Evolutionary conservation across 345 rosid species (phyloP).

Genomic region (Eutrema heterophyllum): DNA sequence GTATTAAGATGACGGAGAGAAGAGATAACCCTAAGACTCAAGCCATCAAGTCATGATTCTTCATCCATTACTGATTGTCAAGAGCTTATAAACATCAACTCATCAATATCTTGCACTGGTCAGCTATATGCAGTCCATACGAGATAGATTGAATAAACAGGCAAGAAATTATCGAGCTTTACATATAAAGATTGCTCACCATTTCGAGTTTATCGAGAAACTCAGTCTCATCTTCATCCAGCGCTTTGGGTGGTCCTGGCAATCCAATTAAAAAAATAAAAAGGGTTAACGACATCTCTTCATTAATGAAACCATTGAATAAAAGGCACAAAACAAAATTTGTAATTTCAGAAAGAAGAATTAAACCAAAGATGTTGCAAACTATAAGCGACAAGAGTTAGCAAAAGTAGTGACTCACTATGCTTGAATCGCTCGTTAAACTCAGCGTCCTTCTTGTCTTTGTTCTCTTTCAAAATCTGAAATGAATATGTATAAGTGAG

Average conservation of each 20-base stretch:
- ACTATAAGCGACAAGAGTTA: neutral
- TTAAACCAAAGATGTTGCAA: neutral
- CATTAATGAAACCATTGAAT: neutral
- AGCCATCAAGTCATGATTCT: neutral
- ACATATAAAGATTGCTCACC: conserved; percentile 41
- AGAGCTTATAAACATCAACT: neutral
- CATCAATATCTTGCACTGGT: neutral
- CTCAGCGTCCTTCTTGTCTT: conserved; percentile 93
- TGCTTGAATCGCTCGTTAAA: conserved; percentile 96
- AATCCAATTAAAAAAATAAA: neutral
- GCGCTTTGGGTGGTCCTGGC: conserved; percentile 92
- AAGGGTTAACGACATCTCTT: neutral
- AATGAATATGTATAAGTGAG: neutral
- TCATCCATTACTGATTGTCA: neutral
- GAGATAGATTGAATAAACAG: neutral
- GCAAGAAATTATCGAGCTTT: neutral
- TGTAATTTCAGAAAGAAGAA: neutral
- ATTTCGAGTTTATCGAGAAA: conserved; percentile 76
- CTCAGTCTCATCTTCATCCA: conserved; percentile 97
- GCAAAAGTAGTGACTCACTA: conserved; percentile 48
- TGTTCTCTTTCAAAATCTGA: conserved; percentile 90
- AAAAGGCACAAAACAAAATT: neutral
- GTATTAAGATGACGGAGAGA: neutral
- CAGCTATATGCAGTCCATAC: neutral
- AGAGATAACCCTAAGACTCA: neutral